phyloP scores from a whole-genome alignment of 2,329 filamentous ascomycete species.

The Paecilomyces dactylethromorphus region DNA sequence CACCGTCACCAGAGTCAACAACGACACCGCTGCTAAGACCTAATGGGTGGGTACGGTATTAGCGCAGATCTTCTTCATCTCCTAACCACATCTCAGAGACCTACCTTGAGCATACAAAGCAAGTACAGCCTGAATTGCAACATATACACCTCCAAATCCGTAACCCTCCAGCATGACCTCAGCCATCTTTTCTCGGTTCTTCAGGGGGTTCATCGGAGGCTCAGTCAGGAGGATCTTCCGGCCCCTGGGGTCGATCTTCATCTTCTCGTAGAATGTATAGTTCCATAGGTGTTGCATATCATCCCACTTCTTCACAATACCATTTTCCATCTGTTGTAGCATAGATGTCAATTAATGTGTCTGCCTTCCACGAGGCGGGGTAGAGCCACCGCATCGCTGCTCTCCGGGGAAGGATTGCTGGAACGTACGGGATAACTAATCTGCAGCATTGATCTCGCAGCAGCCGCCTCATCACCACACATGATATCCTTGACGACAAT shows the following conservation, averaged over 20 bases:
- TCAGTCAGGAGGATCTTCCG: constrained; percentile 97
- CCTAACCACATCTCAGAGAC: constrained; percentile 7
- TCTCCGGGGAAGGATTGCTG: constrained; percentile 4
- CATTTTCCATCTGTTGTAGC: constrained; percentile 79
- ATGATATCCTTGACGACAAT: constrained; percentile 93
- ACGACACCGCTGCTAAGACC: constrained; percentile 91
- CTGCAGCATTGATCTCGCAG: constrained; percentile 93
- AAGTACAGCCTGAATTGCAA: constrained; percentile 94
- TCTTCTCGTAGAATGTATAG: constrained; percentile 96
- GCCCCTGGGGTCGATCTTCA: constrained; percentile 81
- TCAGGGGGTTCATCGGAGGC: constrained; percentile 94
- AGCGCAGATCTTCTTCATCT: background rate
- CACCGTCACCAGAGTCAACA: constrained; percentile 95
- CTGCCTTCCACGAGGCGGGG: constrained; percentile 11
- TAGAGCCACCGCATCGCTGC: constrained; percentile 2
- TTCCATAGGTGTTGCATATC: constrained; percentile 99
- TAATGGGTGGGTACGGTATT: constrained; percentile 25
- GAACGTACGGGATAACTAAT: constrained; percentile 80
- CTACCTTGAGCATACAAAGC: constrained; percentile 92
- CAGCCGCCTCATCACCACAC: constrained; percentile 97
- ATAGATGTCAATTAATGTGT: constrained; percentile 12
- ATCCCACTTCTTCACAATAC: constrained; percentile 98
- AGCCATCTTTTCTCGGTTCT: constrained; percentile 95
- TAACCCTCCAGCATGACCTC: constrained; percentile 99
- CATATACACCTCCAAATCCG: constrained; percentile 92